phyloP scores from a whole-genome alignment of 2,329 filamentous ascomycete genomes.

The Magnaporthiopsis incrustans region DNA sequence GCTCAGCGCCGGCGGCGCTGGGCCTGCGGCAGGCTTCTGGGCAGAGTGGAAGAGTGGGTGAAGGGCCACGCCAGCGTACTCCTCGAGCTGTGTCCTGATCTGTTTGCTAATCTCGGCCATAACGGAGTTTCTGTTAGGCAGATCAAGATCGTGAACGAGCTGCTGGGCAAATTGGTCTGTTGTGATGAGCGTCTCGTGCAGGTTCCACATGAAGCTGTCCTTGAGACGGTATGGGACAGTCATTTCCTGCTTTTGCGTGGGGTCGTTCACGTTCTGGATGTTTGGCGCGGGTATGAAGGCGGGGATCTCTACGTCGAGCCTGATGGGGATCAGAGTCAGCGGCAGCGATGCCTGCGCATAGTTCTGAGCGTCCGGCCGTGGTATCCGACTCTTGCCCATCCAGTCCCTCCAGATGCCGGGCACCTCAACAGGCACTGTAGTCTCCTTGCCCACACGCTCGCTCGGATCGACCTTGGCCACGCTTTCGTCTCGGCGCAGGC shows the following conservation, averaged over 20 bases:
- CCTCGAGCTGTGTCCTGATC: constrained; percentile 89
- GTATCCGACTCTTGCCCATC: constrained; percentile 66
- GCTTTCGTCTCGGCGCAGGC: constrained; percentile 67
- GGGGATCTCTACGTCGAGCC: constrained; percentile 89
- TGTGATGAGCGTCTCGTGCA: constrained; percentile 88
- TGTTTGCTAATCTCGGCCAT: constrained; percentile 82
- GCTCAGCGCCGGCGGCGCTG: not conserved
- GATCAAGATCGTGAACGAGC: constrained; percentile 86
- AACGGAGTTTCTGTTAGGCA: constrained; percentile 64
- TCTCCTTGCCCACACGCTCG: constrained; percentile 79
- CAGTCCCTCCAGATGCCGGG: constrained; percentile 93
- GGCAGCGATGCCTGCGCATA: constrained; percentile 67
- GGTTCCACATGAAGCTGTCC: constrained; percentile 95
- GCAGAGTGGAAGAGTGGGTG: constrained; percentile 79
- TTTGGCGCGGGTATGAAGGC: constrained; percentile 63
- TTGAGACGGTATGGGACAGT: constrained; percentile 83
- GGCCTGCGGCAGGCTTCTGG: constrained; percentile 16
- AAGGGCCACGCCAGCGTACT: constrained; percentile 89
- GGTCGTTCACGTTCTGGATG: constrained; percentile 59
- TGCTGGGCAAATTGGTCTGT: constrained; percentile 92
- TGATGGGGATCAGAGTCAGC: constrained; percentile 86
- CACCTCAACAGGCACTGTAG: constrained; percentile 67
- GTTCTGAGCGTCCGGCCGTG: constrained; percentile 51
- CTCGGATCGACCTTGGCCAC: constrained; percentile 54
- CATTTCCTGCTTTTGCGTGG: constrained; percentile 63